Base-by-base conservation (phyloP, 1,284 basidiomycete species). In the Sporisorium graminicola region DNA sequence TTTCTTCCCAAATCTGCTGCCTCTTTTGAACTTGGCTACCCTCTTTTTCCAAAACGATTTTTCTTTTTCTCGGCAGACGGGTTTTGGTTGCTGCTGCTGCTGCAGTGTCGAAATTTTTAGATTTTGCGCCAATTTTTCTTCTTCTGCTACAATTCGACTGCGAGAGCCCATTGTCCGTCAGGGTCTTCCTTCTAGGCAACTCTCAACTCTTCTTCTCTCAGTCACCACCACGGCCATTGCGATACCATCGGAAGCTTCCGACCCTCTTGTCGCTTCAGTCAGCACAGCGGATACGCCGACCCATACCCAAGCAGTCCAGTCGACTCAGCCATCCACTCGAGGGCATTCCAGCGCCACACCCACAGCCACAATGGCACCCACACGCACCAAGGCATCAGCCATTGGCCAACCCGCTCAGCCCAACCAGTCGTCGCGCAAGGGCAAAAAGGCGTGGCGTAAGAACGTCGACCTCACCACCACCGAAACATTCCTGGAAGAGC, bases 401-500 rank as follows among this genome's bases (percentile, higher is more conserved):
- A 22, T 59, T n/a, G 74, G 74, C 29, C 55, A 63, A 46, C 80
- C 80, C 13, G 68, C 80, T 12, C 78, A 80, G 49, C 74, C 88
- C 52, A 88, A 87, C 13, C 94, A 95, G 84, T 86, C 90, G 0
- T 93, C 91, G 76, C 88, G 94, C 63, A 97, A 94, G 86, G 93
- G 94, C 54, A 97, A 96, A 87, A 90, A 90, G 67, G 91, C 94
- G 59, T 97, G 95, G 95, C 88, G 95, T 81, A 97, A 97, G 87
- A 93, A 96, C 65, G 78, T 83, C 58, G 76, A 80, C 49, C 72
- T 83, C 37, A 55, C 64, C 50, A 24, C 66, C 40, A 80, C 78
- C 50, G 79, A 81, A 40, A 49, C 74, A 2, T 76, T 77, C 47
- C 74, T 82, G 46, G 78, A 82, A 53, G 73, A 81, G 27, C 69